A percentile compares a stretch with the other conserved stretches of the same genome.
Conservation (phyloP, 208 protist species). For the Giardia muris region DNA sequence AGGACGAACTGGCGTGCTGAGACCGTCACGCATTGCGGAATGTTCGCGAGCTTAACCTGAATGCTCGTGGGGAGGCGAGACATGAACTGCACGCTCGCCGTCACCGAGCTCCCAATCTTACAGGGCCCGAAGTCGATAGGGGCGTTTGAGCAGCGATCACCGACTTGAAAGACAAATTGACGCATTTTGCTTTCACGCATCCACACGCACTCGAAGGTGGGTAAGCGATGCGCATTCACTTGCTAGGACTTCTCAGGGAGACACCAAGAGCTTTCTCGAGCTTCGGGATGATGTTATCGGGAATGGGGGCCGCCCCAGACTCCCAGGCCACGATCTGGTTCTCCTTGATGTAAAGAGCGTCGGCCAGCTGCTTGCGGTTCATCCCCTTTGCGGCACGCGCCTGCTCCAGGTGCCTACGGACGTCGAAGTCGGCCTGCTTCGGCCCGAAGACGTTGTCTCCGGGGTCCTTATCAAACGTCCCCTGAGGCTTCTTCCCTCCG, state of each 20-base stretch:
- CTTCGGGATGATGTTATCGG: background rate
- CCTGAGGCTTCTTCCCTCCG: background rate
- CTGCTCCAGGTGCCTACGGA: background rate
- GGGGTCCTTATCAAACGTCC: background rate
- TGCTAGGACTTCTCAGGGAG: too few relatives aligned
- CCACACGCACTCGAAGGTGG: too few relatives aligned
- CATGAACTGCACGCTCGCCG: background rate
- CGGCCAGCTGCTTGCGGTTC: background rate
- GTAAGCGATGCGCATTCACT: too few relatives aligned
- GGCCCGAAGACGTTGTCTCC: background rate
- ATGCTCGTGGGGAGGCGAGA: background rate
- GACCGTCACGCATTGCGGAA: background rate
- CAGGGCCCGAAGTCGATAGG: background rate
- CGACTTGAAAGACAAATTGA: background rate
- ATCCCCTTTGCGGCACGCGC: background rate
- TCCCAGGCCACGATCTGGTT: background rate
- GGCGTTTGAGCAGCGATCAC: background rate
- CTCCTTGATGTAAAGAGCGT: background rate
- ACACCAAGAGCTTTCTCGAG: background rate
- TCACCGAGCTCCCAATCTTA: background rate
- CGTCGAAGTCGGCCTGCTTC: background rate
- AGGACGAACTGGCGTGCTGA: background rate
- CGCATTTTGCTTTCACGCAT: background rate
- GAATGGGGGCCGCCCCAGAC: background rate
- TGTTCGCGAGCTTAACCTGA: background rate